Base-by-base conservation (phyloP, 805 yeast species). In the Candida ponderosae region DNA sequence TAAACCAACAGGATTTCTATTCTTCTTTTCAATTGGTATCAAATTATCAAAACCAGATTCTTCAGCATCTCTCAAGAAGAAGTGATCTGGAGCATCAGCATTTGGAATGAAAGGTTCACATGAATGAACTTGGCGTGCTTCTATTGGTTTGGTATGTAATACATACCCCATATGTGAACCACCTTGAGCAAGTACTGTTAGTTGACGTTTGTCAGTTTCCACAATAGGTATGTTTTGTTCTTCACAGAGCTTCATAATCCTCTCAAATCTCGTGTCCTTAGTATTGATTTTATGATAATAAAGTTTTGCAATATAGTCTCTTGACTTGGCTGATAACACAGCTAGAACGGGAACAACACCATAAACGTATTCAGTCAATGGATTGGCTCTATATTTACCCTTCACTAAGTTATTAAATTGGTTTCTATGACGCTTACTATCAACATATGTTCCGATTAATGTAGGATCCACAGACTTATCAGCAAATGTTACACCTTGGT, bases 121-220 rank as follows among this genome's bases (percentile, higher is more conserved):
- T 6, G 28, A 7, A 13, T 14, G 14, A 51, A 56, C 36, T 37
- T 56, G 40, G 45, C 67, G 42, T 42, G 63, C 48, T 35, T 57
- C 44, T 1, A 80, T 48, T 7, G 78, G 75, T 43, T 73, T 73
- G 0, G 90, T 72, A 50, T 81, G 86, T 35, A 85, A 52, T 1
- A 83, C 90, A 20, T 77, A 68, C 15, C 90, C 90, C 56, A 88
- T 87, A 60, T 87, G 95, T 11, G 83, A 85, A 6, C 79, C 89
- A 47, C 78, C 73, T 21, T 72, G 65, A 18, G 87, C 69, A 47
- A 84, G 54, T 6, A 63, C 53, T 48, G 83, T 80, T 46, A 87
- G 57, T 23, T 74, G 78, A 44, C 74, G 74, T 44, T 58, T 56
- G 29, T 51, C 52, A 13, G 35, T 42, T 29, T 34, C 43, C 26